phyloP scores from a whole-genome alignment of 371 early-diverging fungal genomes.

The Neoconidiobolus thromboides region DNA sequence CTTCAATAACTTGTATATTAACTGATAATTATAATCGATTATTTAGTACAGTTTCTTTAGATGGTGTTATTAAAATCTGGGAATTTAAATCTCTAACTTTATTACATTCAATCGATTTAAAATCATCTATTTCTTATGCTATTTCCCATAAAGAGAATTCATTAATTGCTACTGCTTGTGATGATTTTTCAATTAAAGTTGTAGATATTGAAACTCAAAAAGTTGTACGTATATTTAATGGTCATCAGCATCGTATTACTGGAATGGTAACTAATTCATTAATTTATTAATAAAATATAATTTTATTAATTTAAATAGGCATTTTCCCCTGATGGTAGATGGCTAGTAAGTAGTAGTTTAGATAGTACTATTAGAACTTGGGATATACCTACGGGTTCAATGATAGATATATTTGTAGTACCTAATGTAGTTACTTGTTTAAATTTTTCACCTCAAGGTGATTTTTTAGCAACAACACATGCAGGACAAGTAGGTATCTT shows the following conservation, averaged over 20 bases:
- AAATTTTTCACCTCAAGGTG: slow-evolving; percentile 74
- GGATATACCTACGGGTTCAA: slow-evolving; percentile 81
- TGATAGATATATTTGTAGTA: slow-evolving; percentile 65
- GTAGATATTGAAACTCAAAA: slow-evolving; percentile 63
- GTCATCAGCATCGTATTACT: slow-evolving; percentile 69
- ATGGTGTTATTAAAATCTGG: slow-evolving; percentile 72
- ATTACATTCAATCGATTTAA: slow-evolving; percentile 39
- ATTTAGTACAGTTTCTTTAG: slow-evolving; percentile 59
- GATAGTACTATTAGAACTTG: slow-evolving; percentile 83
- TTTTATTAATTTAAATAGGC: slow-evolving; percentile 49
- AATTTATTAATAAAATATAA: slow-evolving; percentile 26
- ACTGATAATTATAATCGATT: slow-evolving; percentile 51
- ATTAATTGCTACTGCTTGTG: slow-evolving; percentile 60
- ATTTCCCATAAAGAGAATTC: slow-evolving; percentile 47
- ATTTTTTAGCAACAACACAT: slow-evolving; percentile 80
- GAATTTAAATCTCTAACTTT: slow-evolving; percentile 45
- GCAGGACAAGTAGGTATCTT: slow-evolving; percentile 78
- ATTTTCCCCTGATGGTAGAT: slow-evolving; percentile 81
- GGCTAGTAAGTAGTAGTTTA: slow-evolving; percentile 66
- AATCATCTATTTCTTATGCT: slow-evolving; percentile 43
- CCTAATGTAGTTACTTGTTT: slow-evolving; percentile 62
- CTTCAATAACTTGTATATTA: slow-evolving; percentile 58
- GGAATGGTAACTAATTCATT: slow-evolving; percentile 37
- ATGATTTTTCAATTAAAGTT: slow-evolving; percentile 69
- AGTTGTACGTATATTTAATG: slow-evolving; percentile 73